A percentile compares a stretch with the other conserved stretches of the same genome.
These are phyloP conservation scores for Pascua sp. DNA, from an alignment of 1,284 basidiomycete species.

Conservation along the genomic window DNA sequence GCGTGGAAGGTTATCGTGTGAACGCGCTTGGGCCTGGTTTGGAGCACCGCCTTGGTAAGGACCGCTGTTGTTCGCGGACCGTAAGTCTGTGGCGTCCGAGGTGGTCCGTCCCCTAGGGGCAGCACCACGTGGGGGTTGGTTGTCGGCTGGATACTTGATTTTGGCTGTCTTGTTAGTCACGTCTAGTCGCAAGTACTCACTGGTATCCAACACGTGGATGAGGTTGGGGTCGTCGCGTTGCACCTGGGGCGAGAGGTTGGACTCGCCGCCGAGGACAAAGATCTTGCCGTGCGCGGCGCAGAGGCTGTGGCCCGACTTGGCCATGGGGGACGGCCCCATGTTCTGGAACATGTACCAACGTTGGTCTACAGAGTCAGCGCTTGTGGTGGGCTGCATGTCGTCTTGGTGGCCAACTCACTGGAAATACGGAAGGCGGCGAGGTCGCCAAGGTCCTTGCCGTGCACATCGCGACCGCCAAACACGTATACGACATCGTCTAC, in stretches of 20 bases:
- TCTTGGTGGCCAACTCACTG: conserved; percentile 59
- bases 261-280: conserved; percentile 92
- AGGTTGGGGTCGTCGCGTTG: conserved; percentile 76
- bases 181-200: conserved; percentile 54
- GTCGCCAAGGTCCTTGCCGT: conserved; percentile 93
- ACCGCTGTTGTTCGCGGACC: conserved; percentile 1
- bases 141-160: conserved; percentile 81
- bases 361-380: conserved; percentile 25
- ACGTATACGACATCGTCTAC: conserved; percentile 98
- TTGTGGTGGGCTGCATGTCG: too few species aligned
- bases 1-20: conserved; percentile 31
- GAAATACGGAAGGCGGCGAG: conserved; percentile 95
- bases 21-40: conserved; percentile 12
- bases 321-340: conserved; percentile 91
- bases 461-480: conserved; percentile 94
- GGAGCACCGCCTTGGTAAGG: conserved; percentile 5
- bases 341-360: conserved; percentile 99
- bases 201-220: conserved; percentile 88
- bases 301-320: conserved; percentile 93
- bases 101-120: conserved; percentile 14
- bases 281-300: conserved; percentile 82
- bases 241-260: conserved; percentile 49
- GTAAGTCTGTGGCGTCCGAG: conserved; percentile 17
- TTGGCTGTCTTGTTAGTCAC: conserved; percentile 58
- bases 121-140: conserved; percentile 11